Evolutionary conservation across 495 filamentous ascomycete genomes (phyloP).

Genomic region (Filosporella fistucella): DNA sequence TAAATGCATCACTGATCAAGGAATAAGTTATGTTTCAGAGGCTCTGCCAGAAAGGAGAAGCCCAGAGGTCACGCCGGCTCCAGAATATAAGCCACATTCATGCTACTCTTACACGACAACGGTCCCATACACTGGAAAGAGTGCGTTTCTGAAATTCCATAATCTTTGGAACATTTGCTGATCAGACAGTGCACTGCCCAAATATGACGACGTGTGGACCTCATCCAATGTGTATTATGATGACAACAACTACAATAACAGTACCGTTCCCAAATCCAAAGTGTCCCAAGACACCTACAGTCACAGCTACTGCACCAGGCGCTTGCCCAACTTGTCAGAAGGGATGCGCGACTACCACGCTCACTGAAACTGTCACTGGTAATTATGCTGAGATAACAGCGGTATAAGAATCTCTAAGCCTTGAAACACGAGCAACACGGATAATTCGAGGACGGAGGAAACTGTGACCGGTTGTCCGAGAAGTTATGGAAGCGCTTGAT

Average conservation of each 20-base stretch:
- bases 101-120: conserved; percentile 16
- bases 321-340: conserved; percentile 9
- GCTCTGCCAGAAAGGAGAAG: conserved; percentile 1
- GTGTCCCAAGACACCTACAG: conserved; percentile 20
- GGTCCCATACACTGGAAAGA: conserved; percentile 10
- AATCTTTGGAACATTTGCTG: neutral
- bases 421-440: neutral
- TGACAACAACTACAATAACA: neutral
- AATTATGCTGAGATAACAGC: neutral
- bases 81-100: neutral
- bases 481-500: neutral
- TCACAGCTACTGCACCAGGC: conserved; percentile 8
- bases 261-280: conserved; percentile 51
- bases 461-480: neutral
- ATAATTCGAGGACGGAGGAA: neutral
- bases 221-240: conserved; percentile 3
- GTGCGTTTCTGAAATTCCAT: neutral
- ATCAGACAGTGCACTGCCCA: conserved; percentile 9
- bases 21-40: conserved; percentile 1
- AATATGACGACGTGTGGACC: conserved; percentile 1
- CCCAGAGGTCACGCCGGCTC: conserved; percentile 4
- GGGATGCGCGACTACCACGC: conserved; percentile 5
- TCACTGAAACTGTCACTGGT: conserved; percentile 7
- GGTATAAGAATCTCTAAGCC: neutral
- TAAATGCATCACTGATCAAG: neutral